Evolutionary conservation across 306 rosid species (phyloP).

Genomic region (Cucurbita pepo): DNA sequence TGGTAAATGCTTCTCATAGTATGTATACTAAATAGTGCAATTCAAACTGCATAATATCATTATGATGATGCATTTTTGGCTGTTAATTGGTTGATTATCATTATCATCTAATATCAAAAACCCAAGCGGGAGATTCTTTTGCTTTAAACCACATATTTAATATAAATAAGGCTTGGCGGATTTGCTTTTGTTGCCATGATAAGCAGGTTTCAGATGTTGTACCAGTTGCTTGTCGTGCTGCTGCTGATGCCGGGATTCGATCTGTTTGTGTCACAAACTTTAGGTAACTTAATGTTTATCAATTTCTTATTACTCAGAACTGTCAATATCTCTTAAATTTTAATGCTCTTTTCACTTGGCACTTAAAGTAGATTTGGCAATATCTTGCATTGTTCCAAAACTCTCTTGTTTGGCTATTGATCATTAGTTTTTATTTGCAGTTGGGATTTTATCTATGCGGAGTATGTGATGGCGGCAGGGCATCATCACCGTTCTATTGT

Average conservation of each 20-base stretch:
- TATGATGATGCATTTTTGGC: neutral
- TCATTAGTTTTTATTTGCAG: constrained; percentile 24
- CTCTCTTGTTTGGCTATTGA: neutral
- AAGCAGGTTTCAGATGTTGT: constrained; percentile 89
- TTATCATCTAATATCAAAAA: neutral
- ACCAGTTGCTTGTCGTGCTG: constrained; percentile 97
- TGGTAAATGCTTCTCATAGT: constrained; percentile 29
- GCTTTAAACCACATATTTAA: neutral
- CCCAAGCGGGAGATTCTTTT: neutral
- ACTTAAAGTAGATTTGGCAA: neutral
- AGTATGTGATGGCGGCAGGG: constrained; percentile 98
- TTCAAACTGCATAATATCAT: neutral
- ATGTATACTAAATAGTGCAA: neutral
- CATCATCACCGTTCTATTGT: constrained; percentile 79
- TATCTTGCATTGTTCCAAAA: neutral
- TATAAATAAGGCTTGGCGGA: neutral
- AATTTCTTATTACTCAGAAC: neutral
- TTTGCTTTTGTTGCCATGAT: constrained; percentile 9
- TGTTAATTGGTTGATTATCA: neutral
- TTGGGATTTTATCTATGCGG: constrained; percentile 99
- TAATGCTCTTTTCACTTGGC: neutral
- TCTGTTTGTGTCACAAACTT: constrained; percentile 94
- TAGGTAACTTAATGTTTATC: constrained; percentile 26
- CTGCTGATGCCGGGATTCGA: constrained; percentile 97
- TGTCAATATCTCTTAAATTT: neutral